A percentile compares a stretch with the other conserved stretches of the same genome.
phyloP scores from a whole-genome alignment of 2,329 filamentous ascomycete genomes.

The Cladobotryum protrusum region DNA sequence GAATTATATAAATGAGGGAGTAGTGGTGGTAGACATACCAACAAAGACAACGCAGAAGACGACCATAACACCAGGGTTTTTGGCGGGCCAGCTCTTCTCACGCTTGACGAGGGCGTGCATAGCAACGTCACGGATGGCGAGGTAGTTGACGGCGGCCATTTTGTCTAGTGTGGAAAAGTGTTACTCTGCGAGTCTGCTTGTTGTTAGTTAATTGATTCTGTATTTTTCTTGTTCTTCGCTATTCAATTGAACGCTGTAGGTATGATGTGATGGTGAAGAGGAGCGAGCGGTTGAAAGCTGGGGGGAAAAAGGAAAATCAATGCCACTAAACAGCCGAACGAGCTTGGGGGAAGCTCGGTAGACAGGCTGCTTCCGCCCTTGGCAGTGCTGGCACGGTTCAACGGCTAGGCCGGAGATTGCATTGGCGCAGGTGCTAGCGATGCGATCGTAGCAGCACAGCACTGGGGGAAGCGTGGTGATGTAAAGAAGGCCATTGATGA shows the following conservation, averaged over 20 bases:
- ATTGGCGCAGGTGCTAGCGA: not conserved
- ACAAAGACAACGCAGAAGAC: constrained; percentile 39
- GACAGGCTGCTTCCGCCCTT: not conserved
- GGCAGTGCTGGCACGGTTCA: constrained; percentile 1
- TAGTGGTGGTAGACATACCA: constrained; percentile 23
- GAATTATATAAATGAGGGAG: not conserved
- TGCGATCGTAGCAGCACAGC: not conserved
- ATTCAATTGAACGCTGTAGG: too few species aligned
- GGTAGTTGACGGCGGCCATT: constrained; percentile 36
- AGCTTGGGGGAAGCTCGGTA: constrained; percentile 1
- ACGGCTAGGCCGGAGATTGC: not conserved
- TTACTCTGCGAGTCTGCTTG: not conserved
- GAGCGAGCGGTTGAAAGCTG: not conserved
- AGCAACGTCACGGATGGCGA: constrained; percentile 31
- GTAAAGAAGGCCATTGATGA: too few species aligned
- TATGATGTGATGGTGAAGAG: too few species aligned
- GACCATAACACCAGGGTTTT: constrained; percentile 35
- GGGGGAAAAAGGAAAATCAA: not conserved
- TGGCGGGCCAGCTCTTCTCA: constrained; percentile 34
- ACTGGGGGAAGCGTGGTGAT: too few species aligned
- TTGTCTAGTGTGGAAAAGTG: constrained; percentile 21
- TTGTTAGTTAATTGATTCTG: not conserved
- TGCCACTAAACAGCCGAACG: not conserved
- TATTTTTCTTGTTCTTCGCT: not conserved
- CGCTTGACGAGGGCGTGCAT: constrained; percentile 35